phyloP scores from a whole-genome alignment of 2,329 filamentous ascomycete species.

The Fusarium kyushuense region DNA sequence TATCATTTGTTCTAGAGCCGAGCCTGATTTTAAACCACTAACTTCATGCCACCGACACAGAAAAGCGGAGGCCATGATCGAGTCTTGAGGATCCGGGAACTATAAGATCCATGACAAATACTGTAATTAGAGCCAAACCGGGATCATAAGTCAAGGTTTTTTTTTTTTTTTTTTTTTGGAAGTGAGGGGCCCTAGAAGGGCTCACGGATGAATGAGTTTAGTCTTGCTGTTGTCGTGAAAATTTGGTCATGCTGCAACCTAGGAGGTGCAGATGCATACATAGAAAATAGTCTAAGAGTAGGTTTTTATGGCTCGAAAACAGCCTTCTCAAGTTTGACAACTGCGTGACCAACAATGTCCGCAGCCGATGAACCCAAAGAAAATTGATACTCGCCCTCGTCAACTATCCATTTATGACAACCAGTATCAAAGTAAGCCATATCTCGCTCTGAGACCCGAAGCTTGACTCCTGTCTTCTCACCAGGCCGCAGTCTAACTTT shows the following conservation, averaged over 20 bases:
- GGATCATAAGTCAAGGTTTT: background rate
- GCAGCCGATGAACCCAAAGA: slow-evolving; percentile 45
- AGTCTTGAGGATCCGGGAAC: background rate
- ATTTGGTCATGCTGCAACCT: background rate
- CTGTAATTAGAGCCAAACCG: background rate
- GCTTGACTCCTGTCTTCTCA: slow-evolving; percentile 24
- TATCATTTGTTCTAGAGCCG: background rate
- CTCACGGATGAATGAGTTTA: no score
- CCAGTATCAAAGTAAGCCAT: slow-evolving; percentile 48
- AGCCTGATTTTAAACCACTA: background rate
- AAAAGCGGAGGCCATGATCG: background rate
- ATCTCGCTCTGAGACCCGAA: slow-evolving; percentile 42
- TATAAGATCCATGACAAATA: background rate
- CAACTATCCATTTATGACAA: slow-evolving; percentile 46
- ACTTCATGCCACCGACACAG: background rate
- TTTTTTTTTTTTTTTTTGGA: no score
- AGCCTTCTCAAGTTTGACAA: background rate
- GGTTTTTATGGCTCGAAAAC: slow-evolving; percentile 10
- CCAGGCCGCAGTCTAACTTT: slow-evolving; percentile 46
- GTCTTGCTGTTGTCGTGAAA: no score
- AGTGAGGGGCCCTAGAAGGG: background rate
- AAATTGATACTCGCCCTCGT: slow-evolving; percentile 46
- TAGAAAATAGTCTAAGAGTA: background rate
- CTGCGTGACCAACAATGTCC: slow-evolving; percentile 19
- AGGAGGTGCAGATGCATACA: background rate